These are phyloP conservation scores for Phytophthora citricola DNA, from an alignment of 352 stramenopile genomes.

Conservation along the genomic window DNA sequence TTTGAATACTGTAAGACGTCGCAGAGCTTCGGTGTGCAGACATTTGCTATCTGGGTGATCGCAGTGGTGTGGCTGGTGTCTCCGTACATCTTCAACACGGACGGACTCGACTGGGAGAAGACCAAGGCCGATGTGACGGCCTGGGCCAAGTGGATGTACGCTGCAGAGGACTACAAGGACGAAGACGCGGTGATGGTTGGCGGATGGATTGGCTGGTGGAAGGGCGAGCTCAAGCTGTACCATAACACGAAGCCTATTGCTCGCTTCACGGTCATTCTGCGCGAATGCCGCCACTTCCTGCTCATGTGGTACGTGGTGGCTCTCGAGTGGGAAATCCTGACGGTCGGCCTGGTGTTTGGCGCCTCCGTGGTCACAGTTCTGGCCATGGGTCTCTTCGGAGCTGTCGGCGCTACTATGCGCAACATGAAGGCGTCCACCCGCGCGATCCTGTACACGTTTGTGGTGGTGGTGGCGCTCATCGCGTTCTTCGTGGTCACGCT, in stretches of 20 bases:
- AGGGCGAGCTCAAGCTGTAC: constrained; percentile 74
- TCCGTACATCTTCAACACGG: constrained; percentile 89
- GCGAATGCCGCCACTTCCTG: constrained; percentile 82
- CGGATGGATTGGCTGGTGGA: constrained; percentile 88
- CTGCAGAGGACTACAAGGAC: constrained; percentile 66
- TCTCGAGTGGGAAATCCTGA: constrained; percentile 61
- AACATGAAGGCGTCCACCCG: constrained; percentile 47
- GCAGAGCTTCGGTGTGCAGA: constrained; percentile 82
- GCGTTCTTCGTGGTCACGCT: constrained; percentile 61
- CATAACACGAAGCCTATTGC: constrained; percentile 77
- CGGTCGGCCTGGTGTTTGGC: constrained; percentile 64
- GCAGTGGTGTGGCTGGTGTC: constrained; percentile 75
- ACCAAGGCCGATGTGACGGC: constrained; percentile 78
- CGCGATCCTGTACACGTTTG: constrained; percentile 58
- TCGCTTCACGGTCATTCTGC: constrained; percentile 76
- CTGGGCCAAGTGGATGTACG: constrained; percentile 88
- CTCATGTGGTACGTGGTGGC: constrained; percentile 89
- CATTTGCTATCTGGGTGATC: constrained; percentile 85
- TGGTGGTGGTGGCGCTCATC: constrained; percentile 44
- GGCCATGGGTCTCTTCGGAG: constrained; percentile 58
- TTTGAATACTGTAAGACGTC: constrained; percentile 74
- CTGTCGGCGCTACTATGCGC: constrained; percentile 40
- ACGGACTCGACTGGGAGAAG: constrained; percentile 86
- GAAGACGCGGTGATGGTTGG: constrained; percentile 66
- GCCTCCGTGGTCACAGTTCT: constrained; percentile 64